Conservation (phyloP, 495 filamentous ascomycete species). For the Talaromyces wortmannii region DNA sequence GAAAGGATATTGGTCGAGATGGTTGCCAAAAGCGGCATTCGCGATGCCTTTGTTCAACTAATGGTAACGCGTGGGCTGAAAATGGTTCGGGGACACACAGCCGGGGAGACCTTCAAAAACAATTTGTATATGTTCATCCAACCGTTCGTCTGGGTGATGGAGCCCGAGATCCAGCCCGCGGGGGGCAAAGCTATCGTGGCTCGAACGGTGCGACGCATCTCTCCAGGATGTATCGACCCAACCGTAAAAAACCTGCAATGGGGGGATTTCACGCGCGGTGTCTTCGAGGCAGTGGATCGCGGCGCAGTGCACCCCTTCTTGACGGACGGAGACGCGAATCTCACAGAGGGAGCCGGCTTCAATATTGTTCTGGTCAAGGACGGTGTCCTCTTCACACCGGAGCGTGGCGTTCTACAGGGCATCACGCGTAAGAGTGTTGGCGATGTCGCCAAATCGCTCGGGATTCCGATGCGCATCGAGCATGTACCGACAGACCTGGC, state of each 20-base stretch:
- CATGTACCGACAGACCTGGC: constrained; percentile 20
- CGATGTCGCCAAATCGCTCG: constrained; percentile 15
- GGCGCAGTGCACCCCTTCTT: constrained; percentile 27
- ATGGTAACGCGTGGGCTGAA: constrained; percentile 33
- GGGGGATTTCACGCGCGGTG: constrained; percentile 28
- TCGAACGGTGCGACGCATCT: constrained; percentile 25
- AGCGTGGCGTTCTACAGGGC: constrained; percentile 23
- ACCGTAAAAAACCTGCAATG: constrained; percentile 37
- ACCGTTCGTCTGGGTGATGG: constrained; percentile 34
- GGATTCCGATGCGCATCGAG: constrained; percentile 17
- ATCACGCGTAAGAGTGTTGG: constrained; percentile 26
- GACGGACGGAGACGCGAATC: constrained; percentile 27
- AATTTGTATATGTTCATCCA: constrained; percentile 30
- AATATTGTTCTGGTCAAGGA: constrained; percentile 25
- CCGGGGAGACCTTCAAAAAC: constrained; percentile 16
- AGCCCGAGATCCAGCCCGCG: constrained; percentile 21
- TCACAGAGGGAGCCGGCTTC: constrained; percentile 25
- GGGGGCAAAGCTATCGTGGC: constrained; percentile 32
- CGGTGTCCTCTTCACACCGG: constrained; percentile 22
- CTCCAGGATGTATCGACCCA: constrained; percentile 28
- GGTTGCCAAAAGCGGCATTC: constrained; percentile 27
- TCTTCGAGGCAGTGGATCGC: constrained; percentile 21
- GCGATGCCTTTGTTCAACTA: constrained; percentile 31
- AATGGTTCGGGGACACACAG: constrained; percentile 19
- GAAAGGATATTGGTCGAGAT: constrained; percentile 26